Conservation (phyloP, 2,329 filamentous ascomycete species). For the Tolypocladium paradoxum region DNA sequence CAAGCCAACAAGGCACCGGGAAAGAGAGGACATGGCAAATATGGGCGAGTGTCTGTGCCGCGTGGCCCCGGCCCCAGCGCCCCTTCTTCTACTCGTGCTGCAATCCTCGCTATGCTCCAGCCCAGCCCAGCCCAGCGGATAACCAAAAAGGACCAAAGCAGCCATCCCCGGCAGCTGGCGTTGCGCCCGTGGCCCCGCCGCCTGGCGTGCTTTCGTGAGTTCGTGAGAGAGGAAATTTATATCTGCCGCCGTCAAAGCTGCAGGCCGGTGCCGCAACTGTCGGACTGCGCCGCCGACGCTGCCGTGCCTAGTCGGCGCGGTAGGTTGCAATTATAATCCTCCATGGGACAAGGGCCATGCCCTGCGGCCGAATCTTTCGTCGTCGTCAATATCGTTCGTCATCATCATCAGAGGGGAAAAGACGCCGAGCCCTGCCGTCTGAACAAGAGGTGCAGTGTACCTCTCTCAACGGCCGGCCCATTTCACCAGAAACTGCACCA, state of each 20-base stretch:
- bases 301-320: not conserved
- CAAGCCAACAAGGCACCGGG: not conserved
- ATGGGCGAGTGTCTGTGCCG: slow-evolving; percentile 3
- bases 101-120: slow-evolving; percentile 5
- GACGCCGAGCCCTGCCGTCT: slow-evolving; percentile 1
- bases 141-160: not conserved
- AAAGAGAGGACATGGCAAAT: not conserved
- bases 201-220: slow-evolving; percentile 14
- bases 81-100: slow-evolving; percentile 2
- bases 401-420: slow-evolving; percentile 4
- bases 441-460: not conserved
- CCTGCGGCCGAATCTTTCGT: slow-evolving; percentile 1
- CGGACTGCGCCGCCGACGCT: not conserved
- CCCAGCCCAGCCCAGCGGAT: slow-evolving; percentile 1
- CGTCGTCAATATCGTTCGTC: slow-evolving; percentile 3
- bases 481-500: slow-evolving; percentile 92
- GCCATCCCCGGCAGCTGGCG: not conserved
- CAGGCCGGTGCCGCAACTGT: not conserved
- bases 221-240: slow-evolving; percentile 25
- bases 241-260: slow-evolving; percentile 13
- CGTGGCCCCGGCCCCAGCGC: not conserved
- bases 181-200: not conserved
- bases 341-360: not conserved
- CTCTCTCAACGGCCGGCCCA: slow-evolving; percentile 59
- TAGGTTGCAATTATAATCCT: not conserved